These are phyloP conservation scores for Lagerstroemia fauriei DNA, from an alignment of 441 rosid species.

Conservation along the genomic window DNA sequence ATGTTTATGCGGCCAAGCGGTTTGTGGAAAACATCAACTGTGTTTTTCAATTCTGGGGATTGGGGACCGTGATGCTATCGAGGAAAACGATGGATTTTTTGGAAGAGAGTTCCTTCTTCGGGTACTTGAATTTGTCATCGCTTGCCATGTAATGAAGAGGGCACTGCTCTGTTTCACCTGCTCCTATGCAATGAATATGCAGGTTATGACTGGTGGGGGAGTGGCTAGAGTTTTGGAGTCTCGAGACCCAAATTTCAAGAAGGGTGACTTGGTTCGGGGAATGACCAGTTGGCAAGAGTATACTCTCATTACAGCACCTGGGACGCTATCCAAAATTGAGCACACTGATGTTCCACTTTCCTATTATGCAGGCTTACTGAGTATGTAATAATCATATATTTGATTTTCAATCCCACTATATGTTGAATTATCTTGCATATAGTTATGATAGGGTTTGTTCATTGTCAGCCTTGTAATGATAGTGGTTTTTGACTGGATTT, in stretches of 20 bases:
- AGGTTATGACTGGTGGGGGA: conserved; percentile 44
- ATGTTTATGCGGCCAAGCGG: too few species aligned
- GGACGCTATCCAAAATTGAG: conserved; percentile 35
- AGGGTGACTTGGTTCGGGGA: conserved; percentile 44
- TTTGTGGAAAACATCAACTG: too few species aligned
- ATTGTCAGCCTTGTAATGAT: neutral
- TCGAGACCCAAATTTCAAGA: conserved; percentile 38
- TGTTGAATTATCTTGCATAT: neutral
- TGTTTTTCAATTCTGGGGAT: too few species aligned
- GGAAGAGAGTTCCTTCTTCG: neutral
- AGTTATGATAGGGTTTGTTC: neutral
- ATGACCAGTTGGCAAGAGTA: conserved; percentile 48
- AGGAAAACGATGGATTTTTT: neutral
- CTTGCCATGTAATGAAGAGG: neutral
- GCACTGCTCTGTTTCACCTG: neutral
- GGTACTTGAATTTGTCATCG: neutral
- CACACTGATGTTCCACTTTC: conserved; percentile 41
- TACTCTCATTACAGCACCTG: conserved; percentile 26
- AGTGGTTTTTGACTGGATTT: neutral
- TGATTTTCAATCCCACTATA: neutral
- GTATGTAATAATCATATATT: conserved; percentile 27
- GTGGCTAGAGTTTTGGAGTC: conserved; percentile 48
- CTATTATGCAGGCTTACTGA: conserved; percentile 41
- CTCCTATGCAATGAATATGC: neutral
- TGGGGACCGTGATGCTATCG: neutral